phyloP scores from a whole-genome alignment of 805 yeast species.

The Yueomyces sinensis region DNA sequence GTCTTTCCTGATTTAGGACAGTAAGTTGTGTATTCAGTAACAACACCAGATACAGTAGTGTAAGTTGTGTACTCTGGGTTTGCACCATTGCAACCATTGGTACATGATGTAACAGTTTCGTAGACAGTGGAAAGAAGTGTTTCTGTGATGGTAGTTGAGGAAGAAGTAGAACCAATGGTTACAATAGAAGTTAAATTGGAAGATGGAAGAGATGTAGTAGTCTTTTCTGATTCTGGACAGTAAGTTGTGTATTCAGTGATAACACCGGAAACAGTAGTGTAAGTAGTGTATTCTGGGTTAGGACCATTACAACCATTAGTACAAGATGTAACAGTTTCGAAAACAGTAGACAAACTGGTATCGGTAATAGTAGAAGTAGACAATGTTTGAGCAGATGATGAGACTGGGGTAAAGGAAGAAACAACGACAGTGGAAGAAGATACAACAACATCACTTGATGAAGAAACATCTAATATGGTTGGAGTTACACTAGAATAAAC shows the following conservation, averaged over 20 bases:
- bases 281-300: neutral
- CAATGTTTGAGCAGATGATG: neutral
- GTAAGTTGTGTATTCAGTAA: neutral
- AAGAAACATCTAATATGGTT: neutral
- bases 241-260: neutral
- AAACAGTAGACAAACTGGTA: neutral
- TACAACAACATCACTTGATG: neutral
- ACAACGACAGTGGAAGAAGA: neutral
- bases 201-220: conserved; percentile 2
- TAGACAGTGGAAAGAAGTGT: neutral
- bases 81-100: neutral
- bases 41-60: neutral
- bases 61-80: conserved; percentile 4
- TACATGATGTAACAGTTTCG: neutral
- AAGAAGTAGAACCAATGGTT: conserved; percentile 6
- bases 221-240: neutral
- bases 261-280: conserved; percentile 5
- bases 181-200: neutral
- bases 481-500: conserved; percentile 3
- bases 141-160: conserved; percentile 1
- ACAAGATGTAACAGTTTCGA: neutral
- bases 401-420: neutral
- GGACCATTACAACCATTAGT: neutral
- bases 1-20: neutral
- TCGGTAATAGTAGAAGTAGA: neutral